Evolutionary conservation across 179 eudicot species (phyloP), one percentile per base, ranked within the genome.

Genomic region (Silene coronaria): DNA sequence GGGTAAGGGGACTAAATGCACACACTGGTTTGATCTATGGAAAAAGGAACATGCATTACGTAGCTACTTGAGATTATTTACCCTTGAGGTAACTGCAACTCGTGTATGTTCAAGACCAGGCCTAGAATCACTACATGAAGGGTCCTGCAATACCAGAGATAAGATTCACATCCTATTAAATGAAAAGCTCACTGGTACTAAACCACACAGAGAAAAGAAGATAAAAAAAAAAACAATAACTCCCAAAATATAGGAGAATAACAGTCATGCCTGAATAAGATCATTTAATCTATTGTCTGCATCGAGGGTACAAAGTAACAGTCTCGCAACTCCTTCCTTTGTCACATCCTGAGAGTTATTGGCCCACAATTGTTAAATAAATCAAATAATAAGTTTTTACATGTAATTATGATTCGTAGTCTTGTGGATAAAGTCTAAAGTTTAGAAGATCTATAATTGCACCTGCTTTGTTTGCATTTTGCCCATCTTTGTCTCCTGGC

Each of bases 91-190:
- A 21, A 84, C 82, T 46, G 87, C 76, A 78, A 80, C 42, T 58
- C 73, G 86, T 72, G 92, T 86, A 75, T 78, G 83, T 84, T 89
- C 97, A 81, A 93, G 84, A 79, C 92, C 93, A 51, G 89, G 90
- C 78, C 81, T 84, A 58, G 89, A 84, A 19, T 92, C 83, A 86
- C 82, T 84, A 24, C 48, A 42, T 42, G 97, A 85, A 55, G 90
- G 79, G 30, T 78, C 93, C 97, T 91, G 72, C 70, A 86, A 23
- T 71, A 67, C 21, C 75, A 82, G 23, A 77, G 30, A 66, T 60
- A 24, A 48, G 23, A 42, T 14, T 59, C 60, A 57, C n/a, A 77
- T 13, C 36, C 12, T 16, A 38, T 28, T 19, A 78, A 30, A 59
- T 14, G 36, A 46, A 81, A 36, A 60, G 27, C 68, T 67, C 11